Base-by-base conservation (phyloP, 2,329 filamentous ascomycete species). In the Sporothrix dimorphospora region DNA sequence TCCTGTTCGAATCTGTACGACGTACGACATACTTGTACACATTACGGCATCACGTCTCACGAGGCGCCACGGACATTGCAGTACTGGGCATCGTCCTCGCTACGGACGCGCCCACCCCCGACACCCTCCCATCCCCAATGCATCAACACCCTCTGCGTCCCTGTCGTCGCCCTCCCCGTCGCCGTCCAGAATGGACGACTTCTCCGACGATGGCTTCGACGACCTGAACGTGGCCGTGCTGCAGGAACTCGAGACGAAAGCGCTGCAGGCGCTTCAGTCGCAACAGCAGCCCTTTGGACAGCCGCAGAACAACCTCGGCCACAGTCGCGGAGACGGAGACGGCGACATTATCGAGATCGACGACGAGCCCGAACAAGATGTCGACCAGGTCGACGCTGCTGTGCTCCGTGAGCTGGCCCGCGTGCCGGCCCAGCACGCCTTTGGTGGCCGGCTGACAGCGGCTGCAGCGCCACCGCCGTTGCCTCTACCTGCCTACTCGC, bases 131-230 rank as follows among this genome's bases (percentile, higher is more conserved):
- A 40, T 1, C 21, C 47, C 40, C 51, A 38, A 69, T 69, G 71
- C 65, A 66, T 49, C 16, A 42, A 3, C 42, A 34, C 42, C 63
- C 63, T 34, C 12, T 11, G 38, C 21, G 24, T 34, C 8, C 47
- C 45, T 27, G 24, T 34, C 40, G 27, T 51, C 34, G n/a, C 38
- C 34, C 57, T 24, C 19, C 47, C 42, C 53, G 65, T 61, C 38
- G 70, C 34, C 49, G 40, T n/a, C 27, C 66, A 74, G 70, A 67
- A 85, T 86, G 81, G 88, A 90, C 81, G 86, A 88, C 74, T 91
- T 89, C 78, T 88, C 85, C 73, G 89, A 91, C 78, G 89, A 90
- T 78, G 88, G 85, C 73, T 83, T 92, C 76, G 88, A 91, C 78
- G 83, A 86, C 53, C 81, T 91, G 55, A 87, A 89, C 75, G 83